A percentile compares a stretch with the other conserved stretches of the same genome.
These are phyloP conservation scores for Pseudogymnoascus destructans DNA, from an alignment of 2,329 filamentous ascomycete species.

Conservation along the genomic window DNA sequence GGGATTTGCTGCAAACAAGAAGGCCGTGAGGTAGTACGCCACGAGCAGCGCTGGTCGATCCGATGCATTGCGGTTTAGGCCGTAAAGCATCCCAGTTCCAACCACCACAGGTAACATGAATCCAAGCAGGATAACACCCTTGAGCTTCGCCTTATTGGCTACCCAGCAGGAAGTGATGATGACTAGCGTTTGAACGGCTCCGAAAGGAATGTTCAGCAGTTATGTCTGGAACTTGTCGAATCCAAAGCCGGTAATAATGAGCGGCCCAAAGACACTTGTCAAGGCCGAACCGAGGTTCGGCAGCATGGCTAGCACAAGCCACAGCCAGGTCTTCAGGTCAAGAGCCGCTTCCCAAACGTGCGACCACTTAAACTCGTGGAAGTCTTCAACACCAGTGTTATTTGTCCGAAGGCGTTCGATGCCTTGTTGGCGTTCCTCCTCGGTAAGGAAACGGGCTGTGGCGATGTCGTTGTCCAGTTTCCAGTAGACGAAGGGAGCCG, in stretches of 20 bases:
- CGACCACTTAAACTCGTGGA: conserved; percentile 41
- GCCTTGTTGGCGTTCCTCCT: conserved; percentile 38
- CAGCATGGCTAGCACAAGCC: conserved; percentile 6
- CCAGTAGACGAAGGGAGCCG: conserved; percentile 45
- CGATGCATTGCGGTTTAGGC: conserved; percentile 33
- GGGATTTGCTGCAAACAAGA: conserved; percentile 53
- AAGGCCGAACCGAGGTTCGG: conserved; percentile 5
- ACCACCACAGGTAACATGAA: conserved; percentile 48
- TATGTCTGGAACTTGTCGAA: conserved; percentile 7
- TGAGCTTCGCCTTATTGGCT: conserved; percentile 42
- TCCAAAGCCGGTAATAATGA: conserved; percentile 7
- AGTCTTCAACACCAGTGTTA: conserved; percentile 42
- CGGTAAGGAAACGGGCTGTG: conserved; percentile 42
- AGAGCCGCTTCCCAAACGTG: conserved; percentile 40
- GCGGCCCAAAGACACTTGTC: conserved; percentile 2
- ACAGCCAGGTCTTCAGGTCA: conserved; percentile 47
- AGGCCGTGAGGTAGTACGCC: conserved; percentile 53
- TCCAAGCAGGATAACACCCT: conserved; percentile 39
- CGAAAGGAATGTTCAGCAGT: conserved; percentile 31
- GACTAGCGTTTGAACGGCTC: conserved; percentile 44
- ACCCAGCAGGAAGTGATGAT: conserved; percentile 47
- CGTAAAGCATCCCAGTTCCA: conserved; percentile 45
- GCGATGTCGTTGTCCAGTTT: conserved; percentile 43
- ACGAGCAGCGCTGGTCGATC: conserved; percentile 39
- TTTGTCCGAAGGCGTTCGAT: conserved; percentile 35